Conservation (phyloP, 331 rosid species). For the Rosa hybrid region DNA sequence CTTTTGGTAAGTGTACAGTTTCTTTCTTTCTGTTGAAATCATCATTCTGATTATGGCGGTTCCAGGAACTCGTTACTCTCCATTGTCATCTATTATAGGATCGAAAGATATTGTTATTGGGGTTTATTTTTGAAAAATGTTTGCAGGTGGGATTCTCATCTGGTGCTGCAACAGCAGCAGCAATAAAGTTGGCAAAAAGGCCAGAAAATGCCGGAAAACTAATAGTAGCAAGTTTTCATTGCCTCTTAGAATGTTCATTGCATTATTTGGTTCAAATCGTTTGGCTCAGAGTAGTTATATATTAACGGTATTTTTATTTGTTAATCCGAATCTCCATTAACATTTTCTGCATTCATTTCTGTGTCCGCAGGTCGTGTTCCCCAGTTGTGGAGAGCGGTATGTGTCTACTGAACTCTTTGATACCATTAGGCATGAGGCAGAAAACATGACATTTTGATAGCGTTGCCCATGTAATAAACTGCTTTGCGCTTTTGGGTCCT, state of each 20-base stretch:
- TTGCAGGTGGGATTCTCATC: constrained; percentile 82
- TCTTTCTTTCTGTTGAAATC: neutral
- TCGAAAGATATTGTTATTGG: neutral
- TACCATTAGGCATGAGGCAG: constrained; percentile 58
- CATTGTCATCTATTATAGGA: too few species aligned
- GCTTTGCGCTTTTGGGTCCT: neutral
- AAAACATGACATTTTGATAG: constrained; percentile 49
- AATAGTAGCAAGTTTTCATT: constrained; percentile 54
- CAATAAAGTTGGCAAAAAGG: constrained; percentile 63
- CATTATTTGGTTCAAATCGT: neutral
- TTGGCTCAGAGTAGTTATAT: too few species aligned
- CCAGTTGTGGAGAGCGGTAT: constrained; percentile 73
- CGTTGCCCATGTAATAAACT: neutral
- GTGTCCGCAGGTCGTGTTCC: constrained; percentile 53
- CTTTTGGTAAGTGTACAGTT: constrained; percentile 50
- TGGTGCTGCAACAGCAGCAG: constrained; percentile 82
- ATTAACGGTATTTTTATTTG: too few species aligned
- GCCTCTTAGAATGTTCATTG: neutral
- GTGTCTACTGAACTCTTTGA: constrained; percentile 63
- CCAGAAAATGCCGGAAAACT: constrained; percentile 80
- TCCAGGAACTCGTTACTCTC: too few species aligned
- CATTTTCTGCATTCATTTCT: neutral
- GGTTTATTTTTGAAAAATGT: neutral
- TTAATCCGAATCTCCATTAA: neutral
- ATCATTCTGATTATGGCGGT: neutral